These are phyloP conservation scores for Actinomucor elegans DNA, from an alignment of 371 early-diverging fungal species.

Conservation along the genomic window DNA sequence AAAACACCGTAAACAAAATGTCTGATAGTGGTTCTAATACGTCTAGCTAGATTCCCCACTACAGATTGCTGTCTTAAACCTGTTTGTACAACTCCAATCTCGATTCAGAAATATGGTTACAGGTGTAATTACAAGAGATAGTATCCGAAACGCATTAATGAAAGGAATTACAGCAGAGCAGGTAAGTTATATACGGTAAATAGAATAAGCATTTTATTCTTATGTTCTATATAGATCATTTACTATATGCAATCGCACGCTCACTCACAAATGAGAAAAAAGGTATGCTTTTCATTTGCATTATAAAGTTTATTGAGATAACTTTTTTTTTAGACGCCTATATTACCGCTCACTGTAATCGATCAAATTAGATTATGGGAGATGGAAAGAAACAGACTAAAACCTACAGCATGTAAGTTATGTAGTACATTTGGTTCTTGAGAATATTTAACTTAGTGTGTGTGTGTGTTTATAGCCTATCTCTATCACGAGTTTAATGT, in stretches of 20 bases:
- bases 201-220: too few relatives aligned
- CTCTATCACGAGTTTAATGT: slow-evolving; percentile 84
- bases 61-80: slow-evolving; percentile 94
- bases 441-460: too few relatives aligned
- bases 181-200: too few relatives aligned
- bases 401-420: slow-evolving; percentile 48
- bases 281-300: slow-evolving; percentile 25
- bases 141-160: slow-evolving; percentile 82
- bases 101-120: slow-evolving; percentile 96
- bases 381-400: slow-evolving; percentile 90
- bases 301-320: too few relatives aligned
- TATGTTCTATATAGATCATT: too few relatives aligned
- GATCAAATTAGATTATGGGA: slow-evolving; percentile 99
- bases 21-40: too few relatives aligned
- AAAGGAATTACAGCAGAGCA: slow-evolving; percentile 98
- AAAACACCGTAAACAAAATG: too few relatives aligned
- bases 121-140: slow-evolving; percentile 91
- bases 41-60: slow-evolving; percentile 75
- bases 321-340: slow-evolving; percentile 49
- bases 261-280: slow-evolving; percentile 89
- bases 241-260: slow-evolving; percentile 88
- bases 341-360: slow-evolving; percentile 91
- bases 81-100: slow-evolving; percentile 86
- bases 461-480: slow-evolving; percentile 66
- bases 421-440: too few relatives aligned